Evolutionary conservation across 2,329 filamentous ascomycete genomes (phyloP).

Genomic region (Ophiostoma pallidulum): DNA sequence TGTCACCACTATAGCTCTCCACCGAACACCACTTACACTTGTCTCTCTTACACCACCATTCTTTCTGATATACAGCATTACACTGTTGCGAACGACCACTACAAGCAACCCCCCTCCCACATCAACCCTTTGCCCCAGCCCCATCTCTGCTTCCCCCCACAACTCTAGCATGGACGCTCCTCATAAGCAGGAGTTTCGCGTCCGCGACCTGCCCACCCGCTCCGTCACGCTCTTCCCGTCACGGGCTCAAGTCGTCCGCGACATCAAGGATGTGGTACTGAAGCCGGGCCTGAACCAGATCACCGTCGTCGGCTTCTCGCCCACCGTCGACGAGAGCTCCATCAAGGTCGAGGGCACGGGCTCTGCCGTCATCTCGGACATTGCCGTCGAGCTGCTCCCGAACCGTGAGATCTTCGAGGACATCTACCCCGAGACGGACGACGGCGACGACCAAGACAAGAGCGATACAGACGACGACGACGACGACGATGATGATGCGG

Average conservation of each 20-base stretch:
- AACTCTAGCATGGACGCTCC: constrained; percentile 27
- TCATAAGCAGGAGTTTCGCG: constrained; percentile 40
- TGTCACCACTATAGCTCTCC: too few relatives aligned
- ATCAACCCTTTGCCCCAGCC: too few relatives aligned
- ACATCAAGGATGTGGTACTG: constrained; percentile 45
- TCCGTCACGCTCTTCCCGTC: constrained; percentile 55
- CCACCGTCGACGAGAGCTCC: constrained; percentile 43
- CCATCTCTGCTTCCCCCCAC: not conserved
- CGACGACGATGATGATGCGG: constrained; percentile 20
- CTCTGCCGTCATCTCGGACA: constrained; percentile 51
- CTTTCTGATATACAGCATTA: too few relatives aligned
- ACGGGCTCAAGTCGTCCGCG: constrained; percentile 50
- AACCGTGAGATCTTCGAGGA: constrained; percentile 47
- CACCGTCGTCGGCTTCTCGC: constrained; percentile 43
- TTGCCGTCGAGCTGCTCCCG: constrained; percentile 48
- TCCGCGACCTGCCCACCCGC: constrained; percentile 49
- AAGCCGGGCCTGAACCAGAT: constrained; percentile 49
- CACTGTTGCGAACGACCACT: not conserved
- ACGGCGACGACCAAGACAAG: constrained; percentile 23
- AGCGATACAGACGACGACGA: constrained; percentile 23
- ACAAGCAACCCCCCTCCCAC: not conserved
- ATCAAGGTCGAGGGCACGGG: constrained; percentile 52
- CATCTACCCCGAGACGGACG: constrained; percentile 39
- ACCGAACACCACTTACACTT: too few relatives aligned
- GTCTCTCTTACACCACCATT: too few relatives aligned